Base-by-base conservation (phyloP, 495 filamentous ascomycete genomes). In the Lasiosphaeria ovina region DNA sequence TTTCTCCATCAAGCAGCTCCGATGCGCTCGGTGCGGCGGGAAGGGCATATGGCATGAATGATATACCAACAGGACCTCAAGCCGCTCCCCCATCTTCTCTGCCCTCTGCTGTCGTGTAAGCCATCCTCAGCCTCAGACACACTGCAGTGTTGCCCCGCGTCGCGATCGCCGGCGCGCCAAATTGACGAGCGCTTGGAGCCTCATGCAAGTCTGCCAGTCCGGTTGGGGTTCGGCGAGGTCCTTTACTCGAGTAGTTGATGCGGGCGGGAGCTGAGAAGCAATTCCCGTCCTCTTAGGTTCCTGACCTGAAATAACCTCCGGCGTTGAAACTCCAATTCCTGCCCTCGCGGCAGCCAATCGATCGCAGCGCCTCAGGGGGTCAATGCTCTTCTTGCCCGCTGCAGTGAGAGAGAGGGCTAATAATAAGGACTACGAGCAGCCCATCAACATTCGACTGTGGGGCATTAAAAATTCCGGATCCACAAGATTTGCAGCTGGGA, bases 31-130 rank as follows among this genome's bases (percentile, higher is more conserved):
- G 38, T 8, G 1, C 8, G 35, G 50, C 52, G 10, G 16, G 60
- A 58, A 60, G 63, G 66, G 63, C 61, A 63, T 63, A 68, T 61
- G 55, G 62, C 62, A 68, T 65, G 44, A 69, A 49, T 49, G 55
- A 54, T 58, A 64, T 59, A 47, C 44, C 33, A 42, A 12, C 6
- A 38, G 53, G 6, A 44, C 14, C 11, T 56, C 38, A 7, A n/a
- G 16, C 12, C 16, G 12, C 16, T 47, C 12, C 44, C 24, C 24
- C 24, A 24, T 24, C 24, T 24, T 24, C 24, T 24, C 24, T 24
- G 24, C 24, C 24, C 24, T 24, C 24, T 24, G 24, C 24, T 24
- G 2, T 24, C 24, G 24, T 24, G 24, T 24, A 24, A 24, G 34
- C 53, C 35, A 35, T 31, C 17, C 31, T 54, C n/a, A 0, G 14